A percentile compares a stretch with the other conserved stretches of the same genome.
Evolutionary conservation across 2,329 filamentous ascomycete genomes (phyloP).

Genomic region (Colletotrichum sp.): DNA sequence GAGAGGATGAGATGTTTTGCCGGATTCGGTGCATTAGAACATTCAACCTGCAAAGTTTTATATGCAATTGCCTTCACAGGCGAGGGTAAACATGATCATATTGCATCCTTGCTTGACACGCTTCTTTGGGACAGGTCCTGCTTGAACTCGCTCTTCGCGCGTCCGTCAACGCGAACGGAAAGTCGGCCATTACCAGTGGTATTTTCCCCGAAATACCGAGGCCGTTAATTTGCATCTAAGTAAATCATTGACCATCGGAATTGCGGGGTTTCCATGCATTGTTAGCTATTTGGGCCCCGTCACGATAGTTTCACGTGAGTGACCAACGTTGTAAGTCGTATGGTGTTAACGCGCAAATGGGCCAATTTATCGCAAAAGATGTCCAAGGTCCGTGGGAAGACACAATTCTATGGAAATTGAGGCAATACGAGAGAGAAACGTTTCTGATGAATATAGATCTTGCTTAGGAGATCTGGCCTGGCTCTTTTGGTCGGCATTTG

Average conservation of each 20-base stretch:
- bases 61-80: background rate
- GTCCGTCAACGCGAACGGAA: background rate
- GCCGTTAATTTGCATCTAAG: background rate
- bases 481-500: background rate
- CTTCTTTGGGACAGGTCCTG: background rate
- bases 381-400: background rate
- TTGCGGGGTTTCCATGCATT: background rate
- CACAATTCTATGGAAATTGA: background rate
- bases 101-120: background rate
- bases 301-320: background rate
- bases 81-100: background rate
- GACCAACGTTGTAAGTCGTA: background rate
- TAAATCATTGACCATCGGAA: background rate
- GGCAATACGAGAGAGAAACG: too few species aligned
- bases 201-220: background rate
- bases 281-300: too few species aligned
- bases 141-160: background rate
- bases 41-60: background rate
- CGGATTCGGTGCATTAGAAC: background rate
- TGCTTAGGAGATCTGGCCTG: background rate
- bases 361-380: background rate
- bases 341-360: background rate
- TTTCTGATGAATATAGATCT: too few species aligned
- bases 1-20: background rate
- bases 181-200: background rate